Conservation (phyloP, 495 filamentous ascomycete species). For the Penicillium lividum region DNA sequence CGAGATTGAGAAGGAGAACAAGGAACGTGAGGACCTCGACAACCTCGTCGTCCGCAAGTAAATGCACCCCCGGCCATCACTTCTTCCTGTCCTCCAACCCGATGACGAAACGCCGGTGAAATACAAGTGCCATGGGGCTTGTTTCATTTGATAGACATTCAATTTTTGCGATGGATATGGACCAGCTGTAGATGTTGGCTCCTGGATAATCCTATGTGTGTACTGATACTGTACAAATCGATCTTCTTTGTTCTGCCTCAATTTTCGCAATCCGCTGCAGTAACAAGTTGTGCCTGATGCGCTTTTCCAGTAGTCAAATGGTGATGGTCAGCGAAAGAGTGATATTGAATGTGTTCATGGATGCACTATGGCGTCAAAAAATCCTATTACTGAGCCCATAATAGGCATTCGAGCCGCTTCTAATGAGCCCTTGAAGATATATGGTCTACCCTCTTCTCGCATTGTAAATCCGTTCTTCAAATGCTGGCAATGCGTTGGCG, state of each 20-base stretch:
- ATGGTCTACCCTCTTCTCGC: too few species aligned
- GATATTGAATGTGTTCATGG: neutral
- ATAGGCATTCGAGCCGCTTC: too few species aligned
- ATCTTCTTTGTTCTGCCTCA: slow-evolving; percentile 35
- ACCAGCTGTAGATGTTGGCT: slow-evolving; percentile 21
- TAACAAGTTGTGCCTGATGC: neutral
- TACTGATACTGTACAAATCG: slow-evolving; percentile 57
- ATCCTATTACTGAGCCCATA: too few species aligned
- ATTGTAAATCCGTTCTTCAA: neutral
- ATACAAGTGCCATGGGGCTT: slow-evolving; percentile 26
- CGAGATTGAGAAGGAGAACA: slow-evolving; percentile 78
- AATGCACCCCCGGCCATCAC: slow-evolving; percentile 16
- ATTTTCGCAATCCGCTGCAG: neutral
- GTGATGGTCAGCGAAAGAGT: neutral
- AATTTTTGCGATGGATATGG: slow-evolving; percentile 25
- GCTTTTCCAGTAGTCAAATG: neutral
- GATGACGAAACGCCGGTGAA: slow-evolving; percentile 20
- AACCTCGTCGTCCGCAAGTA: slow-evolving; percentile 67
- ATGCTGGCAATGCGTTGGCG: neutral
- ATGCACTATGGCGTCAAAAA: too few species aligned
- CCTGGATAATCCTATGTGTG: slow-evolving; percentile 33
- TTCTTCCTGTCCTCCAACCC: slow-evolving; percentile 18
- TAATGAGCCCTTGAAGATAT: too few species aligned
- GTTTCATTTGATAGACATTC: slow-evolving; percentile 33
- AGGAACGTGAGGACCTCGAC: slow-evolving; percentile 82